A percentile compares a stretch with the other conserved stretches of the same genome.
Conservation (phyloP, 352 stramenopile species). For the Globisporangium spinosum region DNA sequence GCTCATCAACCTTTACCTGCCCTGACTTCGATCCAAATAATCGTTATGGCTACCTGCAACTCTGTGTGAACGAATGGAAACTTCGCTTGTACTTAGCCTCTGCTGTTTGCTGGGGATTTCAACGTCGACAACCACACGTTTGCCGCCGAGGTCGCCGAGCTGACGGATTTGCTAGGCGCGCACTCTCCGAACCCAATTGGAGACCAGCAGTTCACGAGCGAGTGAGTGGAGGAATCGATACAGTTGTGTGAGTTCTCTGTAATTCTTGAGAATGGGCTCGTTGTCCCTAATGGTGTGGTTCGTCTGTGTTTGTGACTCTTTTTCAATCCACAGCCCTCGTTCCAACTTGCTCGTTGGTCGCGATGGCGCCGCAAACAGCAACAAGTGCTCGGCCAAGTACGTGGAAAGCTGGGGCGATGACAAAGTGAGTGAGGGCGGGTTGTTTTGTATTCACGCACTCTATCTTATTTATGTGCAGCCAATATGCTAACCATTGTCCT, state of each 20-base stretch:
- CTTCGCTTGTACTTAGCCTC: conserved; percentile 28
- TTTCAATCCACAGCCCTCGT: conserved; percentile 39
- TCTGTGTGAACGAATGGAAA: conserved; percentile 5
- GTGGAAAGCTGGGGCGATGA: conserved; percentile 62
- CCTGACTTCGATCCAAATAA: neutral
- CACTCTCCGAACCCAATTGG: conserved; percentile 45
- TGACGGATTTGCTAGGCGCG: conserved; percentile 54
- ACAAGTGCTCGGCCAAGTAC: conserved; percentile 70
- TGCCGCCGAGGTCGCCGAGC: conserved; percentile 53
- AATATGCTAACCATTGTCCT: neutral
- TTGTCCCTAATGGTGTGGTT: too few relatives aligned
- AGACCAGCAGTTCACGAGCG: conserved; percentile 70
- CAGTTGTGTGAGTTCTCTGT: too few relatives aligned
- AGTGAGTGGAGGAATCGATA: conserved; percentile 35
- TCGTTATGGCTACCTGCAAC: neutral
- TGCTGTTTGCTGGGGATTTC: conserved; percentile 82
- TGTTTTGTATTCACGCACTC: neutral
- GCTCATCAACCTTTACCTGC: neutral
- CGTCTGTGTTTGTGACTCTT: neutral
- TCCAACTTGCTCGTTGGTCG: conserved; percentile 78
- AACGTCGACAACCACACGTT: conserved; percentile 85
- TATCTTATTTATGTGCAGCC: neutral
- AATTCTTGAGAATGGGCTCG: too few relatives aligned
- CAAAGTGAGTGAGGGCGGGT: conserved; percentile 25
- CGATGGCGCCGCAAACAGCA: conserved; percentile 67